Evolutionary conservation across 768 basidiomycete genomes (phyloP).

Genomic region (Auriscalpium orientale): DNA sequence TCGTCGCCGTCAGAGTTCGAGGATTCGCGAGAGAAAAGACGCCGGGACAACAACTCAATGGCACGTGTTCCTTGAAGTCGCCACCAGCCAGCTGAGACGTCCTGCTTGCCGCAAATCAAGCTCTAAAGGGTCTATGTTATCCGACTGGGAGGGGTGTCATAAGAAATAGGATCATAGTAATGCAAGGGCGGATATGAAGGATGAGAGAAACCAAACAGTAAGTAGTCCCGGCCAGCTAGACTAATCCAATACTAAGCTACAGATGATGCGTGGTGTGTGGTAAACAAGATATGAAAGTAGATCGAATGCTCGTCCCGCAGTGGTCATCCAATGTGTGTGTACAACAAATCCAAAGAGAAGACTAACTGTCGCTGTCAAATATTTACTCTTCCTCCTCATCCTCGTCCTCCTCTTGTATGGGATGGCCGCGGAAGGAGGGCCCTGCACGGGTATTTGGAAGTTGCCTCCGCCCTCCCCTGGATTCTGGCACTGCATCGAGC

Average conservation of each 20-base stretch:
- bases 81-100: no score
- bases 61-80: no score
- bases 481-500: slow-evolving; percentile 39
- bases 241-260: neutral
- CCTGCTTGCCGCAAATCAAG: no score
- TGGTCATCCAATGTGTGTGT: neutral
- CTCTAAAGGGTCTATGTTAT: no score
- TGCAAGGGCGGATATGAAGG: neutral
- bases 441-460: slow-evolving; percentile 54
- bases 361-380: neutral
- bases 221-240: neutral
- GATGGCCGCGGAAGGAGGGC: slow-evolving; percentile 53
- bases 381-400: slow-evolving; percentile 54
- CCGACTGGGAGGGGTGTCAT: no score
- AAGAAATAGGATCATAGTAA: slow-evolving; percentile 36
- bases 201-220: neutral
- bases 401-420: slow-evolving; percentile 84
- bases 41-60: no score
- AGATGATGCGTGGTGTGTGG: neutral
- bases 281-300: neutral
- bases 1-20: no score
- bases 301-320: neutral
- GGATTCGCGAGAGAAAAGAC: no score
- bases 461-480: slow-evolving; percentile 55
- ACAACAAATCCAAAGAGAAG: neutral